Evolutionary conservation across 1,284 basidiomycete genomes (phyloP), one percentile per base, ranked within the genome.

Genomic region (Coniferiporia sulphurascens): DNA sequence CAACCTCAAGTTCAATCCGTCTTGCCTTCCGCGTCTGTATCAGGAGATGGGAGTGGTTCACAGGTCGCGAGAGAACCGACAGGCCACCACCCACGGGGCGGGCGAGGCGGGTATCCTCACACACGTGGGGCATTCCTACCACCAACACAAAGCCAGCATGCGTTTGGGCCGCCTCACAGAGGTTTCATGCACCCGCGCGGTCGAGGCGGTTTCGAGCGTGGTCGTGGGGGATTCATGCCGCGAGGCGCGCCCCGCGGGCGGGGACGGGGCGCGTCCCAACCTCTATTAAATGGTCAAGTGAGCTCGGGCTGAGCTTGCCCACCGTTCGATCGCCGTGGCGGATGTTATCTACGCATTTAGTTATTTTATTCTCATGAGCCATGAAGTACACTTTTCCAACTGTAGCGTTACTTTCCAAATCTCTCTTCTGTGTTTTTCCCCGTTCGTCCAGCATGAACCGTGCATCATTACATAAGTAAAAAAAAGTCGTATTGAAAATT

Each of bases 221-320:
- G 77, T 48, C 70, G 77, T 5, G 78, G 76, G 38, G 32, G 32
- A 15, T n/a, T 13, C 13, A 34, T 35, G 67, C 48, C 41, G n/a
- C 56, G 51, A 72, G 78, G 35, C 72, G 70, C 38, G 9, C 74
- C 70, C 62, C 73, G 80, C 55, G 81, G 76, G 48, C 71, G 81
- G 17, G 80, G 76, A 15, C 68, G 79, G 41, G 79, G 76, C 38
- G 50, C 46, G 38, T 35, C 38, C 21, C 52, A 44, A 12, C 46
- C 36, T n/a, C 38, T 46, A 10, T 48, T 21, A 19, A 51, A 35
- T 44, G 7, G 41, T 36, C 49, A 58, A 34, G 54, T 34, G 45
- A 38, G 46, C 43, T 32, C 53, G 3, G 45, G 53, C 27, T 55
- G 43, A 55, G 34, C 38, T 46, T 46, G 44, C 17, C 8, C 3